Evolutionary conservation across 2,329 filamentous ascomycete species (phyloP), one percentile per base, ranked within the genome.

Genomic region (Pyricularia sp.): DNA sequence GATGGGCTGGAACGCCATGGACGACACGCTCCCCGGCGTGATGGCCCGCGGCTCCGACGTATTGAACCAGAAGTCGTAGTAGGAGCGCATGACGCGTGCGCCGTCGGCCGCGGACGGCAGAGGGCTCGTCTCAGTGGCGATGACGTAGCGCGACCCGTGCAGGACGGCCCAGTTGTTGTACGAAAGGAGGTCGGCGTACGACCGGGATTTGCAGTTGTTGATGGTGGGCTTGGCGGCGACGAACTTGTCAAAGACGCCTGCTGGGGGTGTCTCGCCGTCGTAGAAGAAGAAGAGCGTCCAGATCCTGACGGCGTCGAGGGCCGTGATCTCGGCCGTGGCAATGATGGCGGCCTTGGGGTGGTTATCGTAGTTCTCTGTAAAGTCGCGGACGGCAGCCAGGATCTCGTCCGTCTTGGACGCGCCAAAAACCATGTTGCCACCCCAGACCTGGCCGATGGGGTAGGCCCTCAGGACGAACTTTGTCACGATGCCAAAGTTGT

Each of bases 201-300:
- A 67, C 10, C 66, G 66, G 22, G 66, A 67, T n/a, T 67, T 65
- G 65, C 66, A 66, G 9, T 66, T 68, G 69, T 83, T 80, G 30
- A 77, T 70, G 0, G 75, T 66, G 1, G 78, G 76, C 0, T 73
- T 69, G 61, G 83, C 75, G 49, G 75, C 75, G 1, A 79, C 79
- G 71, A 88, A 88, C 65, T 81, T 80, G 65, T 79, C 76, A 66
- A 88, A 88, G 2, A 83, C 77, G 4, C 76, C 80, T 1, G 75
- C 70, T 0, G 85, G 84, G 0, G 79, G 79, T 62, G 74, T 72
- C 0, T 79, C 78, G 1, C 82, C 85, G 71, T 88, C 82, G 71
- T 87, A 88, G 75, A 85, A 87, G 44, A 85, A 71, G 72, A 88
- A 87, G 66, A 88, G 73, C 65, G 84, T 78, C 82, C 83, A 86